Evolutionary conservation across 2,329 filamentous ascomycete genomes (phyloP), one percentile per base, ranked within the genome.

Genomic region (Phialocephala subalpina): DNA sequence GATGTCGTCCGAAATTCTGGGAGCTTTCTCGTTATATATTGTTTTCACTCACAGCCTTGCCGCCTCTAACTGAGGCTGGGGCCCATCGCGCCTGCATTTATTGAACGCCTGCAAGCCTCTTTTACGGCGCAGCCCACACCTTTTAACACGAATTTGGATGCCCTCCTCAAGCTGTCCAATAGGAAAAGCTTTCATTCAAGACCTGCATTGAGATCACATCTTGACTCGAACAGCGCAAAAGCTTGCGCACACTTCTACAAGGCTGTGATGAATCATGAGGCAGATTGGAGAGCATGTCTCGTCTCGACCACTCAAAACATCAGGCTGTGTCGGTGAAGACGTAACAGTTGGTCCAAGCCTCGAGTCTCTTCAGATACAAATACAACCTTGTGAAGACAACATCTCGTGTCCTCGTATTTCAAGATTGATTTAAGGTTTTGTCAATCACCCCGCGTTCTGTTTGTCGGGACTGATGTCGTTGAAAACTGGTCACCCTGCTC

Each of bases 301-400:
- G 6, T 22, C 45, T 9, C 49, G 9, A 53, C 4, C 14, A 29
- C 49, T 53, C 29, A 22, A 18, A 3, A 12, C 25, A 18, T 18
- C 25, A 53, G 49, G 49, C 49, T 53, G 49, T 27, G 22, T 33
- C 49, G 49, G 49, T 53, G 49, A 29, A 33, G 49, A 53, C 25
- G 38, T 42, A 14, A 42, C 14, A 16, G 18, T 14, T 14, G 38
- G 38, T 42, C 18, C 14, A 6, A 3, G 4, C 5, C 38, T 5
- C 38, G n/a, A 20, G 20, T 49, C 2, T 18, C 45, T 20, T 8
- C 18, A 22, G 45, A 22, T 49, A 4, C 20, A 49, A 49, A 22
- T 16, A 49, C 22, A 49, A 7, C 45, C 45, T 49, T 25, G 45
- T 12, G 22, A 3, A 25, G 38, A 27, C 6, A 2, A 2, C 7